Evolutionary conservation across 305 asterid species (phyloP), one percentile per base, ranked within the genome.

Genomic region (Fraxinus angustifolia): DNA sequence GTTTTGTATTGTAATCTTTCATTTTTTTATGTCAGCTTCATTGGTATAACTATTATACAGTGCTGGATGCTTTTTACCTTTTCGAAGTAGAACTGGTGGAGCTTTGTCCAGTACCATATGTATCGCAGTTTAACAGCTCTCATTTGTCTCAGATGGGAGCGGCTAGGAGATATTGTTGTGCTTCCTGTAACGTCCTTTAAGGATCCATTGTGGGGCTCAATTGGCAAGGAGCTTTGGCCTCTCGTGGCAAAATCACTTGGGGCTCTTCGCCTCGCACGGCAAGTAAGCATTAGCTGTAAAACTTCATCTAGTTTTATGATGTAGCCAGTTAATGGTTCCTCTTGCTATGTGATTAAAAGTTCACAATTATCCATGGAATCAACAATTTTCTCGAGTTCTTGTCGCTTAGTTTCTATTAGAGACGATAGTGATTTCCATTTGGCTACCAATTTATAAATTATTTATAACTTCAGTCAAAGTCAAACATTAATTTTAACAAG

Each of bases 191-290:
- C 87, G 40, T 93, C 98, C 74, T 94, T 96, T 88, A 86, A 83
- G 80, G 98, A 90, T 82, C 92, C 91, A 73, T 85, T 82, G 2
- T 96, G 99, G 99, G 91, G 86, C 74, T 85, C 88, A 40, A 82
- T 96, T 78, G 91, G 86, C 19, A 90, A 86, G 84, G 95, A 94
- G 83, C 91, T 94, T 79, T 94, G 99, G 99, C 91, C 93, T 74
- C 80, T 88, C 60, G 94, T 96, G 80, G 96, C 99, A 80, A 84
- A 84, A 80, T 88, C 97, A 58, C 90, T 96, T 83, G 98, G 97
- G 70, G 82, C 97, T 79, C 87, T 67, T 77, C 98, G 96, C 79
- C 94, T 96, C 26, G 99, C 98, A 33, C 93, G 95, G 36, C 99
- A 96, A 89, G 99, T 96, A 88, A 87, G 93, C 16, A 65, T 28